phyloP scores from a whole-genome alignment of 2,329 filamentous ascomycete species.

The Nakataea oryzae region DNA sequence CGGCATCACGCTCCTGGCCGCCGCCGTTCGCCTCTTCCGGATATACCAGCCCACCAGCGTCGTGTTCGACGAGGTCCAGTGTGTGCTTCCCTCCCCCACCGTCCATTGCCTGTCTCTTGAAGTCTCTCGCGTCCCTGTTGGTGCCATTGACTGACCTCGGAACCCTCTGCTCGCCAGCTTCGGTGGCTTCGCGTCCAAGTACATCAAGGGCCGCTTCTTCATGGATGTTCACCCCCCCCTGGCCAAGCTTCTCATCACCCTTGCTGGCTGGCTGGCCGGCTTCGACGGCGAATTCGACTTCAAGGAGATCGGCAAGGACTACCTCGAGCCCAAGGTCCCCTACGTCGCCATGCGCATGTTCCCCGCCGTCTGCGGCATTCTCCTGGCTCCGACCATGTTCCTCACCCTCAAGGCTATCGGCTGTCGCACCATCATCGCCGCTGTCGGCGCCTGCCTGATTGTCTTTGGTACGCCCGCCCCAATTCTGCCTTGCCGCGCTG shows the following conservation, averaged over 20 bases:
- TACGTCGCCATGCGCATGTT: conserved; percentile 97
- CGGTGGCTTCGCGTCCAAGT: conserved; percentile 95
- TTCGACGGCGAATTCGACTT: conserved; percentile 97
- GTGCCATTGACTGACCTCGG: neutral
- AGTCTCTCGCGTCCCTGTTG: neutral
- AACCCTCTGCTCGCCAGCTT: conserved; percentile 52
- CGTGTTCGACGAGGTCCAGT: conserved; percentile 99
- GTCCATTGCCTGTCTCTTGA: conserved; percentile 3
- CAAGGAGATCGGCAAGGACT: conserved; percentile 99
- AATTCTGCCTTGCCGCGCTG: neutral
- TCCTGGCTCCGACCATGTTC: conserved; percentile 88
- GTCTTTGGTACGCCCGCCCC: conserved; percentile 72
- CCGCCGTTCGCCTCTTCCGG: conserved; percentile 78
- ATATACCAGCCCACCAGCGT: conserved; percentile 96
- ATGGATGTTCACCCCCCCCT: conserved; percentile 99
- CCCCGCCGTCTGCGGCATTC: conserved; percentile 78
- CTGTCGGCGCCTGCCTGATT: conserved; percentile 73
- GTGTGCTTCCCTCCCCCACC: too few relatives aligned
- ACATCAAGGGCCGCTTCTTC: conserved; percentile 98
- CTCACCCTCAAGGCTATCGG: conserved; percentile 84
- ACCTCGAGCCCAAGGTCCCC: conserved; percentile 84
- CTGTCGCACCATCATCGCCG: conserved; percentile 76
- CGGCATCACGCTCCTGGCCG: conserved; percentile 62
- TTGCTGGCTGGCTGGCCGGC: conserved; percentile 88
- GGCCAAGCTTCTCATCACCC: conserved; percentile 90